Conservation (phyloP, 768 basidiomycete species). For the Fistulinella prunicolor region DNA sequence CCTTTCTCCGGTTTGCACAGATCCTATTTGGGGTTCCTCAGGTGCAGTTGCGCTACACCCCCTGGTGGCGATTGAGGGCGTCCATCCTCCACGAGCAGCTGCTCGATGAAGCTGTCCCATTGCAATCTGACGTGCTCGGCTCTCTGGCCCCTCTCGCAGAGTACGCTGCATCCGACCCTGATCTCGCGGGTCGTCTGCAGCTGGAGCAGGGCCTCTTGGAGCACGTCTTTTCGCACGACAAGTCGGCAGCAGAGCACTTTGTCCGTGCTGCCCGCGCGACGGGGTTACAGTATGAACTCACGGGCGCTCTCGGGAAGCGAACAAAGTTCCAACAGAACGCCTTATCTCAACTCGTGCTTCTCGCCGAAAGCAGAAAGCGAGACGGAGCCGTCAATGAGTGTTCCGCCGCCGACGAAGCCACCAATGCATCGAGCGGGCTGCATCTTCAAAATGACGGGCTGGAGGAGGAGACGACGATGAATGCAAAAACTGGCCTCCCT, state of each 20-base stretch:
- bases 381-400: constrained; percentile 16
- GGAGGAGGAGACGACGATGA: neutral
- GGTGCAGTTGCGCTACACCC: constrained; percentile 45
- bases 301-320: constrained; percentile 88
- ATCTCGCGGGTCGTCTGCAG: constrained; percentile 63
- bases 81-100: constrained; percentile 67
- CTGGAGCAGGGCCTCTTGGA: constrained; percentile 80
- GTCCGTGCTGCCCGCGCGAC: constrained; percentile 73
- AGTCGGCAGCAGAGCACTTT: constrained; percentile 72
- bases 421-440: constrained; percentile 4
- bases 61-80: constrained; percentile 86
- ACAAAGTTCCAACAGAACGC: constrained; percentile 91
- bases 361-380: constrained; percentile 78
- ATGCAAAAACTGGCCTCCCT: constrained; percentile 46
- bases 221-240: constrained; percentile 74
- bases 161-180: constrained; percentile 48
- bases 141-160: constrained; percentile 42
- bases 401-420: constrained; percentile 7
- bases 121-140: constrained; percentile 42
- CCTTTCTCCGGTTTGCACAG: constrained; percentile 74
- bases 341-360: constrained; percentile 84
- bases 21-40: constrained; percentile 58
- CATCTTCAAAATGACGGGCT: constrained; percentile 2
- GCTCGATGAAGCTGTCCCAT: constrained; percentile 78
- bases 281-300: constrained; percentile 84